Evolutionary conservation across 2,329 filamentous ascomycete genomes (phyloP).

Genomic region (Zymoseptoria pseudotritici): DNA sequence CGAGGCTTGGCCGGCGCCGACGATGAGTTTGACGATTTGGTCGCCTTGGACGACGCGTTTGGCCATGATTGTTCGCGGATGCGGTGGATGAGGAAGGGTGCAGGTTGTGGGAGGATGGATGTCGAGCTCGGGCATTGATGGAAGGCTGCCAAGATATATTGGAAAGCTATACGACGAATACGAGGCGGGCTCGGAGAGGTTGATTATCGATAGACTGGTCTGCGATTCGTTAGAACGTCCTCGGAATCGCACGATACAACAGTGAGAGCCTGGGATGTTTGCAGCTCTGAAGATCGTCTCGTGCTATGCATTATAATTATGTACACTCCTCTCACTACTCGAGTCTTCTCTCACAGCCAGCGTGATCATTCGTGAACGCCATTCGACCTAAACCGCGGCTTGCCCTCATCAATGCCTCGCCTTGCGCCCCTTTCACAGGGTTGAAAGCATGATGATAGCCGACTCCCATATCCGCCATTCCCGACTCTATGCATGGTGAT

Average conservation of each 20-base stretch:
- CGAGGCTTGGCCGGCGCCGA: constrained; percentile 89
- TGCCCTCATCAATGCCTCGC: not conserved
- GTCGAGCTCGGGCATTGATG: not conserved
- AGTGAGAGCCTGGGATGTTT: not conserved
- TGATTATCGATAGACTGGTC: too few relatives aligned
- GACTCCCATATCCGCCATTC: not conserved
- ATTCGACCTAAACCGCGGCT: constrained; percentile 11
- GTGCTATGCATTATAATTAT: constrained; percentile 17
- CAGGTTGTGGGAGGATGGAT: not conserved
- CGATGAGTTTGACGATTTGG: constrained; percentile 92
- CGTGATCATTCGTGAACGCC: constrained; percentile 9
- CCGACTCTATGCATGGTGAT: constrained; percentile 9
- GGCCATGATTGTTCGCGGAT: constrained; percentile 37
- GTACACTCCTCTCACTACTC: constrained; percentile 12
- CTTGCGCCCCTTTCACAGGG: not conserved
- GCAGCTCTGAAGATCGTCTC: not conserved
- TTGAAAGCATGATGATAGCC: not conserved
- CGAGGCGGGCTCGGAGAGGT: not conserved
- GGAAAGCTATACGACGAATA: not conserved
- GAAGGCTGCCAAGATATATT: not conserved
- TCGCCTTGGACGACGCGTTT: constrained; percentile 48
- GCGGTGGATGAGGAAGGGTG: not conserved
- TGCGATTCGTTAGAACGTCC: too few relatives aligned
- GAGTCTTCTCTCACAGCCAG: not conserved
- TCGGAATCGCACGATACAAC: too few relatives aligned